These are phyloP conservation scores for Millerago galiae DNA, from an alignment of 805 yeast genomes.

Conservation along the genomic window DNA sequence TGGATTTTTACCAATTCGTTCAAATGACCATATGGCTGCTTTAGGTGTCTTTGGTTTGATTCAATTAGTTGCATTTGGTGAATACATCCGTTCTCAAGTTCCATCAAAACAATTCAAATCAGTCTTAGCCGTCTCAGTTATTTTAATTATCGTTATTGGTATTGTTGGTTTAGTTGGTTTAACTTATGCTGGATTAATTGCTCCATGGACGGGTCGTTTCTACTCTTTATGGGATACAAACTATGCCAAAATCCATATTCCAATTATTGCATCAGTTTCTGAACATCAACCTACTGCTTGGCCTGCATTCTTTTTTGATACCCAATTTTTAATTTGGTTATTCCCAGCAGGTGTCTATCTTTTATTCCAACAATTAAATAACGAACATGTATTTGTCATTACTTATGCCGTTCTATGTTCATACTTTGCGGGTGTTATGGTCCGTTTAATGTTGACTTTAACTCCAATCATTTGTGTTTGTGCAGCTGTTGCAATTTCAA, in stretches of 20 bases:
- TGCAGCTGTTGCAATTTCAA: slow-evolving; percentile 83
- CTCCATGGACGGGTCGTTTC: slow-evolving; percentile 99
- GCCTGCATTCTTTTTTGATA: slow-evolving; percentile 96
- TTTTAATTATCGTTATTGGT: slow-evolving; percentile 54
- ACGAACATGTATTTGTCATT: slow-evolving; percentile 90
- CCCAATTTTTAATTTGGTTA: slow-evolving; percentile 89
- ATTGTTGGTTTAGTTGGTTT: slow-evolving; percentile 65
- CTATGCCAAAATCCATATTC: slow-evolving; percentile 96
- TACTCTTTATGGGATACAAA: slow-evolving; percentile 97
- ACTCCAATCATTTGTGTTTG: slow-evolving; percentile 95
- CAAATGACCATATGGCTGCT: slow-evolving; percentile 98
- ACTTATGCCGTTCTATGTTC: slow-evolving; percentile 91
- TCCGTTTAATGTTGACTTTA: slow-evolving; percentile 91
- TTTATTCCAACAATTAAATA: slow-evolving; percentile 79
- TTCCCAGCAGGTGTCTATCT: slow-evolving; percentile 97
- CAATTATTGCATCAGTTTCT: slow-evolving; percentile 96
- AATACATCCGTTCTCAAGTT: slow-evolving; percentile 69
- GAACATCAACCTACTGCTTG: slow-evolving; percentile 99
- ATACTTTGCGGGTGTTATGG: slow-evolving; percentile 99
- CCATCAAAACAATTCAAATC: slow-evolving; percentile 68
- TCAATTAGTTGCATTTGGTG: slow-evolving; percentile 84
- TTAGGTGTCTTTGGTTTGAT: slow-evolving; percentile 94
- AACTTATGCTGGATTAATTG: slow-evolving; percentile 88
- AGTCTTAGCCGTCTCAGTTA: slow-evolving; percentile 55
- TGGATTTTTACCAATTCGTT: slow-evolving; percentile 93